These are phyloP conservation scores for Sordariomycetes sp. DNA, from an alignment of 2,329 filamentous ascomycete species.

Conservation along the genomic window DNA sequence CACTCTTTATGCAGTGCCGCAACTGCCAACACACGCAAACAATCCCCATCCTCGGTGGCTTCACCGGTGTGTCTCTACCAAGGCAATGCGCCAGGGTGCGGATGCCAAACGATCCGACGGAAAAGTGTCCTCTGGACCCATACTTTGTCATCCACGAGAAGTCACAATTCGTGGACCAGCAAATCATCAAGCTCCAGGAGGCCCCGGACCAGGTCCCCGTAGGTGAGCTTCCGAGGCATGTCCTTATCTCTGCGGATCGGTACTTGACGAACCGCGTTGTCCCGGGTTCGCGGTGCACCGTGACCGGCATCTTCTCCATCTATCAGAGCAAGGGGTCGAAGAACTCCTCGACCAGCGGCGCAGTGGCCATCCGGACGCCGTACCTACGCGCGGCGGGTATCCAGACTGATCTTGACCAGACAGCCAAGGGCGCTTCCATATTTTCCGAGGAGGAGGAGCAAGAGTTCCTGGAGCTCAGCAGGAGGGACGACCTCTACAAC, in stretches of 20 bases:
- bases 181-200: conserved; percentile 95
- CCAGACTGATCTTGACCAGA: conserved; percentile 79
- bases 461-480: conserved; percentile 83
- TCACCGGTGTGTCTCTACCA: conserved; percentile 75
- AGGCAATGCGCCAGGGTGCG: conserved; percentile 57
- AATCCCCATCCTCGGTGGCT: conserved; percentile 68
- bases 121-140: conserved; percentile 81
- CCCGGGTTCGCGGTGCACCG: conserved; percentile 82
- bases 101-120: conserved; percentile 50
- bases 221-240: conserved; percentile 86
- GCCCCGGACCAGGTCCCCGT: conserved; percentile 96
- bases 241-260: conserved; percentile 89
- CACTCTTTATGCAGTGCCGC: conserved; percentile 75
- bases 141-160: conserved; percentile 94
- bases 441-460: conserved; percentile 96
- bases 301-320: conserved; percentile 97
- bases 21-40: conserved; percentile 64
- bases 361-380: conserved; percentile 89
- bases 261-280: conserved; percentile 94
- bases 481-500: conserved; percentile 83
- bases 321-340: conserved; percentile 87
- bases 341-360: conserved; percentile 57
- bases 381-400: conserved; percentile 91
- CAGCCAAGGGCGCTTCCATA: conserved; percentile 52
- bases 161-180: conserved; percentile 91